Conservation (phyloP, 805 yeast species). For the Saturnispora serradocipensis region DNA sequence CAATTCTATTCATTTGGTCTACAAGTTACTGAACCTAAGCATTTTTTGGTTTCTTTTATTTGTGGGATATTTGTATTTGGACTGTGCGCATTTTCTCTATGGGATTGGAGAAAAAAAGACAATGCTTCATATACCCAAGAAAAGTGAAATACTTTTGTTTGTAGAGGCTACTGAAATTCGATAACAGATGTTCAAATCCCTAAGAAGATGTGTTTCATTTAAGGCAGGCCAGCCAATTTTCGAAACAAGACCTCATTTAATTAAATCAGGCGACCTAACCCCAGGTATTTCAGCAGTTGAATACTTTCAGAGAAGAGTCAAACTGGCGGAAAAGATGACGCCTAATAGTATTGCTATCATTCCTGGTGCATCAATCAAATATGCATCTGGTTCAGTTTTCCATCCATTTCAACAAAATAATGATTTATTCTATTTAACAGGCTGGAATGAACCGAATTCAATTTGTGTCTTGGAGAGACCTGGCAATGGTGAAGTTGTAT, state of each 20-base stretch:
- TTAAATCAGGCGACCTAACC: constrained; percentile 72
- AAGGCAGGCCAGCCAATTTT: constrained; percentile 73
- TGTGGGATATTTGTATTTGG: constrained; percentile 5
- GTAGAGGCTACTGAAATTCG: too few relatives aligned
- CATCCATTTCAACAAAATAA: constrained; percentile 89
- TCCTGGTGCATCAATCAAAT: constrained; percentile 63
- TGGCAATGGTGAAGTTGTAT: constrained; percentile 39
- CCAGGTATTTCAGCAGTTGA: constrained; percentile 83
- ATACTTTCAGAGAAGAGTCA: constrained; percentile 61
- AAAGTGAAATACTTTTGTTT: background rate
- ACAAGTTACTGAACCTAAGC: background rate
- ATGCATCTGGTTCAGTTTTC: constrained; percentile 85
- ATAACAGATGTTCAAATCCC: constrained; percentile 1
- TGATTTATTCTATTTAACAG: constrained; percentile 77
- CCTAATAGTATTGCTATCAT: constrained; percentile 61
- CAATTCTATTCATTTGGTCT: background rate
- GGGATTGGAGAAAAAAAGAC: background rate
- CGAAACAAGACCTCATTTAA: constrained; percentile 74
- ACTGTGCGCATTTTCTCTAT: background rate
- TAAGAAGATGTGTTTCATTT: constrained; percentile 7
- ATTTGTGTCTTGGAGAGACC: constrained; percentile 59
- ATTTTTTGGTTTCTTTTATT: background rate
- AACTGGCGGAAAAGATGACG: constrained; percentile 50
- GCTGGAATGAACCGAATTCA: constrained; percentile 88
- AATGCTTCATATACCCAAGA: background rate